phyloP scores from a whole-genome alignment of 768 basidiomycete species.

The Mycena epipterygia region DNA sequence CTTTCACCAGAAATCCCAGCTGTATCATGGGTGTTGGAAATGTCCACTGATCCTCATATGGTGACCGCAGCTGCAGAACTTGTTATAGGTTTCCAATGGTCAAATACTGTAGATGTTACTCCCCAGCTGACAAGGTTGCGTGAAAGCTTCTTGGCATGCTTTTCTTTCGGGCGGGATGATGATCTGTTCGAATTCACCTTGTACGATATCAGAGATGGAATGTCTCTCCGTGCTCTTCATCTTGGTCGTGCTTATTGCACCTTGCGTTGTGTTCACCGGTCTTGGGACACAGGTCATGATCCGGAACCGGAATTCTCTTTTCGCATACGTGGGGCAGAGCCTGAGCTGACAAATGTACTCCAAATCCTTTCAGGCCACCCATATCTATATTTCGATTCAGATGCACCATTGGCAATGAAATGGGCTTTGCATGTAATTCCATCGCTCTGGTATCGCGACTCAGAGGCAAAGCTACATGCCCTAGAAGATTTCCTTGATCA shows the following conservation, averaged over 20 bases:
- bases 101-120: not conserved
- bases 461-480: not conserved
- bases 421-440: not conserved
- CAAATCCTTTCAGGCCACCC: not conserved
- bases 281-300: too few relatives aligned
- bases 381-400: not conserved
- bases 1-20: not conserved
- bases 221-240: too few relatives aligned
- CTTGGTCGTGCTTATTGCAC: too few relatives aligned
- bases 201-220: not conserved
- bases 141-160: not conserved
- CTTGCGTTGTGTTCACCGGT: too few relatives aligned
- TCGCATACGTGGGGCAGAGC: too few relatives aligned
- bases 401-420: not conserved
- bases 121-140: not conserved
- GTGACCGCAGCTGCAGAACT: not conserved
- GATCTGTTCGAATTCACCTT: too few relatives aligned
- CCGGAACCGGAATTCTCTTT: too few relatives aligned
- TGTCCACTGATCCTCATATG: not conserved
- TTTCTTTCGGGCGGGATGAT: not conserved
- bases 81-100: not conserved
- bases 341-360: not conserved
- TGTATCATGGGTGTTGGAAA: constrained; percentile 6
- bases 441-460: not conserved
- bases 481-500: not conserved